Evolutionary conservation across 2,329 filamentous ascomycete genomes (phyloP), one percentile per base, ranked within the genome.

Genomic region (Leptodontidium sp.): DNA sequence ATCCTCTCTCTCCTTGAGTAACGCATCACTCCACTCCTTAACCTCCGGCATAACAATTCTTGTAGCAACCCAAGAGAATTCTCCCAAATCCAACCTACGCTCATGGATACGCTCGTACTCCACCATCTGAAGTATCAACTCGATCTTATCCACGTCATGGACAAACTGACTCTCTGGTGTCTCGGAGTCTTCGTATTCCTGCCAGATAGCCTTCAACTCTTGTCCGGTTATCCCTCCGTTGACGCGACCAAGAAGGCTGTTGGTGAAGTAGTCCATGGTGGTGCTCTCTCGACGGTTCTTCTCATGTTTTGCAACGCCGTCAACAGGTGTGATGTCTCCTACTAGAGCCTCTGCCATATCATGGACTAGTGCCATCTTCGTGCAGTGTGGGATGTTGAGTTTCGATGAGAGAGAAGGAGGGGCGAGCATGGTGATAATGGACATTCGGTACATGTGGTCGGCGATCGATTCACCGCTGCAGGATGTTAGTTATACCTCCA

Each of bases 361-460:
- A 84, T 99, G 96, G 55, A 99, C 85, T 43, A 99, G 86, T 32
- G 94, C 95, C 94, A 99, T 98, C 82, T 93, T 93, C 76, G 93
- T 95, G 84, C 96, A 99, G 75, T 90, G 91, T 32, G 87, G 82
- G 49, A 97, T 86, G 78, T 98, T 91, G 77, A 98, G 85, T 49
- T 87, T 87, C 0, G 88, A 82, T 2, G 89, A 85, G 12, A 98
- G 87, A 1, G 91, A 82, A 0, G 92, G 86, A 1, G 96, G 95
- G 2, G 93, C 94, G 73, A 98, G 88, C 90, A 99, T 93, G 72
- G 93, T 94, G 80, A 99, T 93, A 74, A 99, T 88, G 61, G 94
- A 93, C 96, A 99, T 99, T 82, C 96, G 94, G 82, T 98, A 99
- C 96, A 99, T 99, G 86, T 99, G 96, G 83, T 99, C 96, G 65